Percentiles rank a stretch among this genome's conserved stretches.
Conservation (phyloP, 768 basidiomycete genomes). For the Lactarius trivialis region DNA sequence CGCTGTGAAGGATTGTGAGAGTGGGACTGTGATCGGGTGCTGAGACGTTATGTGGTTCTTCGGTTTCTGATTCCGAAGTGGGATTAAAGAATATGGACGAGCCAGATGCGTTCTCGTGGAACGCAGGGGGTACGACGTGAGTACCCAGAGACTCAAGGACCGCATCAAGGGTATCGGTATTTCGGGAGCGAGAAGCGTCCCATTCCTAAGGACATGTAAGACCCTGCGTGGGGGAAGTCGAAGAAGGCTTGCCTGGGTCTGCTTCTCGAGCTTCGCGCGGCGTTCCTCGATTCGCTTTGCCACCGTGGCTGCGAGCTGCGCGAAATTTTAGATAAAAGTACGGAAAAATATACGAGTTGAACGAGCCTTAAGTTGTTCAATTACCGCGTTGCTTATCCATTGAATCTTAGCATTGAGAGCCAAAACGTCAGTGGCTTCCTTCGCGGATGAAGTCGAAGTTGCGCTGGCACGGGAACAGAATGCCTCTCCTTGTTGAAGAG, state of each 20-base stretch:
- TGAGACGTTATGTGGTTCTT: slow-evolving; percentile 22
- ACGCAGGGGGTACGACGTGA: slow-evolving; percentile 72
- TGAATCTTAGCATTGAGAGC: slow-evolving; percentile 73
- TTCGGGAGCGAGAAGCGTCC: slow-evolving; percentile 57
- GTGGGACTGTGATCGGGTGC: slow-evolving; percentile 35
- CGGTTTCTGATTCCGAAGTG: slow-evolving; percentile 38
- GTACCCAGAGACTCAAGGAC: slow-evolving; percentile 66
- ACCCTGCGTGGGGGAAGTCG: not conserved
- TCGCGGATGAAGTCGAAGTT: slow-evolving; percentile 59
- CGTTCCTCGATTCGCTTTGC: slow-evolving; percentile 72
- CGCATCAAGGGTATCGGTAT: slow-evolving; percentile 55
- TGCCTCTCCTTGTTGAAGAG: slow-evolving; percentile 69
- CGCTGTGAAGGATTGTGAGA: slow-evolving; percentile 33
- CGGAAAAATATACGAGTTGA: not conserved
- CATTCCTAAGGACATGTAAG: slow-evolving; percentile 46
- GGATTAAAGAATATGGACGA: slow-evolving; percentile 81
- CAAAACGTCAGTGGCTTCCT: slow-evolving; percentile 61
- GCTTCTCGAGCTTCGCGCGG: slow-evolving; percentile 50
- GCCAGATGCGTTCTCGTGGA: slow-evolving; percentile 58
- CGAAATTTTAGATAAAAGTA: not conserved
- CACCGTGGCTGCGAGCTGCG: slow-evolving; percentile 62
- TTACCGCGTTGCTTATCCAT: slow-evolving; percentile 68
- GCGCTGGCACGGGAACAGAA: slow-evolving; percentile 63
- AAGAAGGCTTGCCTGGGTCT: slow-evolving; percentile 46
- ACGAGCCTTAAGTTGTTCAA: slow-evolving; percentile 69